These are phyloP conservation scores for Bacterosira constricta DNA, from an alignment of 108 stramenopile species.

Conservation along the genomic window DNA sequence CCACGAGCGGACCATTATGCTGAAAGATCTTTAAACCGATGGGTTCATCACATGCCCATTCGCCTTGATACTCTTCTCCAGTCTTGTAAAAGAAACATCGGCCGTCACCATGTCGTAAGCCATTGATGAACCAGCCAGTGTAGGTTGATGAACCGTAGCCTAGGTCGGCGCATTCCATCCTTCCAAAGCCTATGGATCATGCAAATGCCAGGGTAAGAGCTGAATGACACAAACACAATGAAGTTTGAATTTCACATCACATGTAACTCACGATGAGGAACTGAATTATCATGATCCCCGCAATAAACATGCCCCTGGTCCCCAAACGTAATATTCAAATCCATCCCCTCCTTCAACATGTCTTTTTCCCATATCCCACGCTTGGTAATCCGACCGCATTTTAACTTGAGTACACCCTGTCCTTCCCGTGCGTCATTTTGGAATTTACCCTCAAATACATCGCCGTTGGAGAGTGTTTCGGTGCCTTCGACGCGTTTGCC, in stretches of 20 bases:
- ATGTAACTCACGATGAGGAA: constrained; percentile 35
- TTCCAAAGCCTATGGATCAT: constrained; percentile 29
- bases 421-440: constrained; percentile 30
- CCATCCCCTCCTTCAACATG: constrained; percentile 22
- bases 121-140: constrained; percentile 36
- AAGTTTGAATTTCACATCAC: not conserved
- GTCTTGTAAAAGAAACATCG: constrained; percentile 31
- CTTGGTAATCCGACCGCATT: constrained; percentile 16
- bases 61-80: constrained; percentile 36
- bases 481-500: constrained; percentile 26
- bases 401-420: constrained; percentile 23
- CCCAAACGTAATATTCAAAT: constrained; percentile 31
- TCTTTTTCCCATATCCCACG: constrained; percentile 28
- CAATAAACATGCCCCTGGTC: constrained; percentile 30
- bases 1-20: constrained; percentile 27
- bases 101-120: constrained; percentile 46
- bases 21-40: constrained; percentile 33
- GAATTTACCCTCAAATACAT: constrained; percentile 46
- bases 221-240: not conserved
- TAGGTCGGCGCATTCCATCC: constrained; percentile 33
- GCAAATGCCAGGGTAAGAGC: too few relatives aligned
- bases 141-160: constrained; percentile 31
- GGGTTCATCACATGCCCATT: constrained; percentile 42
- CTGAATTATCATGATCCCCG: constrained; percentile 32
- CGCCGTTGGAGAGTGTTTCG: constrained; percentile 28